These are phyloP conservation scores for slime mould (Dictyostelium discoideum) DNA, from an alignment of 78 protist genomes.

Conservation along the genomic window DNA sequence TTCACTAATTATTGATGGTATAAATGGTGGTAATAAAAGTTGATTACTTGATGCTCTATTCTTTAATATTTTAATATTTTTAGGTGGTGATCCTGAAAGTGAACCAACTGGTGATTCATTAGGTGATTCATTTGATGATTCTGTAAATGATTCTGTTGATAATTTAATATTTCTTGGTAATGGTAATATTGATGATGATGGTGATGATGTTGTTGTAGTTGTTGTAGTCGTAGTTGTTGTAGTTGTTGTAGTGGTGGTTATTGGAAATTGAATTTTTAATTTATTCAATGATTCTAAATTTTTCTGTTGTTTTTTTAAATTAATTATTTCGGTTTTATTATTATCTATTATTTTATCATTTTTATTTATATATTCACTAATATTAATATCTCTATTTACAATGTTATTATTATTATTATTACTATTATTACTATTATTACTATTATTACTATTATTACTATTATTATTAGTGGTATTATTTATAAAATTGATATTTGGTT, in stretches of 20 bases:
- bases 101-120: background rate
- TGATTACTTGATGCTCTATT: background rate
- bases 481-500: background rate
- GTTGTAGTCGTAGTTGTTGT: background rate
- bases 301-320: background rate
- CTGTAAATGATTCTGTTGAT: background rate
- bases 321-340: background rate
- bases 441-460: background rate
- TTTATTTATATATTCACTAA: background rate
- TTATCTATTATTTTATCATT: background rate
- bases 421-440: conserved; percentile 3
- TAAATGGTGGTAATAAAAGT: conserved; percentile 15
- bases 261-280: background rate
- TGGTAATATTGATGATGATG: background rate
- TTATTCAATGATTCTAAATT: background rate
- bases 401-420: conserved; percentile 9
- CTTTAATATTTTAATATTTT: no score
- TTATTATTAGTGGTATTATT: background rate
- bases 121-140: background rate
- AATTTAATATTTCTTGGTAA: background rate
- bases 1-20: conserved; percentile 9
- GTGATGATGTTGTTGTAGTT: background rate
- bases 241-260: background rate
- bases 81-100: background rate
- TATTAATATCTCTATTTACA: background rate